Conservation (phyloP, 371 early-diverging fungal species). For the Capillidium rhysosporum region DNA sequence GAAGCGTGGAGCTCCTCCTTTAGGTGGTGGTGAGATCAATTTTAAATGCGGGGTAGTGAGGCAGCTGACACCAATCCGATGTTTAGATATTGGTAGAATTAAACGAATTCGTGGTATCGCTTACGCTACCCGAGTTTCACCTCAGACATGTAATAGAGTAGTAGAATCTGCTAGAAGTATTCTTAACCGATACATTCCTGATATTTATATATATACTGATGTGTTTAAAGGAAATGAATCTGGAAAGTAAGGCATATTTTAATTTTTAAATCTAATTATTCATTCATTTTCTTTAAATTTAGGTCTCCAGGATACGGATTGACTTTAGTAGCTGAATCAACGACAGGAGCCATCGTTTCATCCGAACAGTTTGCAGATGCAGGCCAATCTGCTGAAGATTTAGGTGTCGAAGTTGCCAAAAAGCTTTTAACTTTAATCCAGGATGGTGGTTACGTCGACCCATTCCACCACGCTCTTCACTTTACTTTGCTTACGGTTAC, state of each 20-base stretch:
- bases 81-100: slow-evolving; percentile 64
- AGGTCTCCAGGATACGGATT: slow-evolving; percentile 83
- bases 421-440: slow-evolving; percentile 63
- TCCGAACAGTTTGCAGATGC: slow-evolving; percentile 64
- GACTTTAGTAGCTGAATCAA: slow-evolving; percentile 80
- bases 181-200: slow-evolving; percentile 76
- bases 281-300: not conserved
- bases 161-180: slow-evolving; percentile 70
- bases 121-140: slow-evolving; percentile 80
- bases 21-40: slow-evolving; percentile 82
- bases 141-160: slow-evolving; percentile 83
- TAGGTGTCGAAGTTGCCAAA: slow-evolving; percentile 54
- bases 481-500: slow-evolving; percentile 68
- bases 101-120: slow-evolving; percentile 93
- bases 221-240: slow-evolving; percentile 88
- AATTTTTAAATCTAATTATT: not conserved
- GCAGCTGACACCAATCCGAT: slow-evolving; percentile 56
- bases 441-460: slow-evolving; percentile 79
- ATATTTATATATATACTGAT: slow-evolving; percentile 93
- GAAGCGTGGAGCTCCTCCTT: slow-evolving; percentile 84
- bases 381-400: slow-evolving; percentile 72
- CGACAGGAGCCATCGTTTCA: slow-evolving; percentile 56
- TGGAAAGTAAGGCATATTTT: slow-evolving; percentile 31
- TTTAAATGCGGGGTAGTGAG: slow-evolving; percentile 71
- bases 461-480: slow-evolving; percentile 67